Percentiles rank a stretch among this genome's conserved stretches.
phyloP scores from a whole-genome alignment of 2,329 filamentous ascomycete species.

The Cryphonectria parasitica region DNA sequence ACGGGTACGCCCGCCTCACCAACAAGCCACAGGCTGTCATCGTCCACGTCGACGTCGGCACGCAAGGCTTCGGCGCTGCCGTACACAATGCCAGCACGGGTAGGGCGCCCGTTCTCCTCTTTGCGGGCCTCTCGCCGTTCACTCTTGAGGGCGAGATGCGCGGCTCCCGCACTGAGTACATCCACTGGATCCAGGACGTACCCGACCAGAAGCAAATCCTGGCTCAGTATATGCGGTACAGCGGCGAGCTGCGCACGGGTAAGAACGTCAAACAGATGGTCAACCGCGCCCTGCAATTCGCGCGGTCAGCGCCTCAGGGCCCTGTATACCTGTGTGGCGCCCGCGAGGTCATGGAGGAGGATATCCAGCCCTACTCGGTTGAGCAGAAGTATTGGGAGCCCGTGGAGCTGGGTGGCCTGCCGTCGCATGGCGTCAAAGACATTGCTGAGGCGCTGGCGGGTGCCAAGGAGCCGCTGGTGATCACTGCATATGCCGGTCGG shows the following conservation, averaged over 20 bases:
- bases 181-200: conserved; percentile 49
- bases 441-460: conserved; percentile 67
- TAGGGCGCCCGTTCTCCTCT: conserved; percentile 62
- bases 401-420: conserved; percentile 66
- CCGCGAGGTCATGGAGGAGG: conserved; percentile 83
- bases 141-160: conserved; percentile 48
- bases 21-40: conserved; percentile 71
- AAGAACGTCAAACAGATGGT: conserved; percentile 89
- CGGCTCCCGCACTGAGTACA: conserved; percentile 46
- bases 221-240: conserved; percentile 82
- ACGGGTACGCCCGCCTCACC: conserved; percentile 71
- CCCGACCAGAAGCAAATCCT: conserved; percentile 58
- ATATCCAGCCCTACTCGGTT: conserved; percentile 73
- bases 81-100: conserved; percentile 74
- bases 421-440: conserved; percentile 54
- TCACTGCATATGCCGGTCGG: conserved; percentile 73
- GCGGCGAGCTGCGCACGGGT: conserved; percentile 81
- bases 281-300: conserved; percentile 81
- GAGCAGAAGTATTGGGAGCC: conserved; percentile 72
- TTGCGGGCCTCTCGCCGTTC: conserved; percentile 48
- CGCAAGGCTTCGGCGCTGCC: conserved; percentile 71
- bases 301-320: conserved; percentile 74
- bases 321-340: conserved; percentile 81
- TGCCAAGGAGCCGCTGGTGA: conserved; percentile 68
- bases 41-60: conserved; percentile 76